Conservation (phyloP, 1,284 basidiomycete genomes). For the Leccinum fuscescens region DNA sequence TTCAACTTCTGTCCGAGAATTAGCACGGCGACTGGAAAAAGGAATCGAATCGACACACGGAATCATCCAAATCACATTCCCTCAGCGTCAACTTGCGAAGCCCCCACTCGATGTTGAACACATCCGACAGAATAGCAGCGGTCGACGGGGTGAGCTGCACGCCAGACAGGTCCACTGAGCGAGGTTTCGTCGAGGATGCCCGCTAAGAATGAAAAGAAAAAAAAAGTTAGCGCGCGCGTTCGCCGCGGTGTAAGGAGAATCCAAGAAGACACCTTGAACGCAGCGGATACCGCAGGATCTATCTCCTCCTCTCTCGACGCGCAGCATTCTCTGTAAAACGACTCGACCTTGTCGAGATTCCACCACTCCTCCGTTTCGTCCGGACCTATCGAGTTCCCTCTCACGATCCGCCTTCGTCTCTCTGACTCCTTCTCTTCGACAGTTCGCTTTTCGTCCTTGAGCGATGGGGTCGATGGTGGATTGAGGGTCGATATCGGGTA, state of each 20-base stretch:
- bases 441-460: background rate
- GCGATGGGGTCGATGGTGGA: background rate
- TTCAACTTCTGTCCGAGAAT: slow-evolving; percentile 64
- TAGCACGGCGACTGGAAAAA: slow-evolving; percentile 7
- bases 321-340: slow-evolving; percentile 81
- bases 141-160: slow-evolving; percentile 67
- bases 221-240: slow-evolving; percentile 1
- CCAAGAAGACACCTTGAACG: slow-evolving; percentile 55
- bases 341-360: slow-evolving; percentile 73
- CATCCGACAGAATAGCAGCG: slow-evolving; percentile 81
- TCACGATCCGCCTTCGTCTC: slow-evolving; percentile 38
- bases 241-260: slow-evolving; percentile 20
- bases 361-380: slow-evolving; percentile 62
- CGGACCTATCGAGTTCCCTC: slow-evolving; percentile 47
- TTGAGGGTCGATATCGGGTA: background rate
- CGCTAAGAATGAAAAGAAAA: slow-evolving; percentile 37
- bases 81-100: slow-evolving; percentile 79
- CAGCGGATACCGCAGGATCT: slow-evolving; percentile 62
- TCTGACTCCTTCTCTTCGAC: background rate
- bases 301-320: slow-evolving; percentile 70
- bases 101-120: slow-evolving; percentile 89
- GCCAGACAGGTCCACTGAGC: background rate
- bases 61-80: slow-evolving; percentile 79
- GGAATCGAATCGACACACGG: slow-evolving; percentile 40
- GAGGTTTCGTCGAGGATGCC: slow-evolving; percentile 37